Evolutionary conservation across 257 asterid genomes (phyloP).

Genomic region (Cynanchum wilfordii): DNA sequence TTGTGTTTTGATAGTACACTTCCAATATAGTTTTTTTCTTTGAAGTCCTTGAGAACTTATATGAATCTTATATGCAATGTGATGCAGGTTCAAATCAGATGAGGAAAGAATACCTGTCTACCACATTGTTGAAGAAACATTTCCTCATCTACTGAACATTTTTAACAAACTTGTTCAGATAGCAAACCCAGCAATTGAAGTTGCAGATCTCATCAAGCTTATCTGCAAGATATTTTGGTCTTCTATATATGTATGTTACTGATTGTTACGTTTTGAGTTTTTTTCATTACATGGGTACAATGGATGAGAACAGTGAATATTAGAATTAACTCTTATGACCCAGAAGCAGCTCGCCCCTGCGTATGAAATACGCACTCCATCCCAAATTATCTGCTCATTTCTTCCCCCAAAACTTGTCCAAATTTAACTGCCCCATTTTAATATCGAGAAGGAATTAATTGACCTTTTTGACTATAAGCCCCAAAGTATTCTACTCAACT

Average conservation of each 20-base stretch:
- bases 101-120: constrained; percentile 87
- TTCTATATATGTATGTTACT: constrained; percentile 70
- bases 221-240: constrained; percentile 99
- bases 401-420: no score
- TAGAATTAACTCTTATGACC: background rate
- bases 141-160: constrained; percentile 76
- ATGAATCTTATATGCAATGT: constrained; percentile 15
- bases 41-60: background rate
- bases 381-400: no score
- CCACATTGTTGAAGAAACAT: constrained; percentile 88
- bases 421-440: no score
- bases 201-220: constrained; percentile 92
- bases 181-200: constrained; percentile 70
- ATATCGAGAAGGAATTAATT: no score
- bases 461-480: no score
- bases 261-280: background rate
- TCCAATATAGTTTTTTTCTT: no score
- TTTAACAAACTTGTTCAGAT: constrained; percentile 81
- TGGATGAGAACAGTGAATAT: background rate
- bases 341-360: background rate
- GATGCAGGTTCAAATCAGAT: constrained; percentile 90
- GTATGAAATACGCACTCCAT: background rate
- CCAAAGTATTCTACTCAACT: no score
- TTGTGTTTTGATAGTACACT: background rate
- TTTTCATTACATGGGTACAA: background rate